Evolutionary conservation across 2,329 filamentous ascomycete genomes (phyloP).

Genomic region (Colletotrichum sublineola): DNA sequence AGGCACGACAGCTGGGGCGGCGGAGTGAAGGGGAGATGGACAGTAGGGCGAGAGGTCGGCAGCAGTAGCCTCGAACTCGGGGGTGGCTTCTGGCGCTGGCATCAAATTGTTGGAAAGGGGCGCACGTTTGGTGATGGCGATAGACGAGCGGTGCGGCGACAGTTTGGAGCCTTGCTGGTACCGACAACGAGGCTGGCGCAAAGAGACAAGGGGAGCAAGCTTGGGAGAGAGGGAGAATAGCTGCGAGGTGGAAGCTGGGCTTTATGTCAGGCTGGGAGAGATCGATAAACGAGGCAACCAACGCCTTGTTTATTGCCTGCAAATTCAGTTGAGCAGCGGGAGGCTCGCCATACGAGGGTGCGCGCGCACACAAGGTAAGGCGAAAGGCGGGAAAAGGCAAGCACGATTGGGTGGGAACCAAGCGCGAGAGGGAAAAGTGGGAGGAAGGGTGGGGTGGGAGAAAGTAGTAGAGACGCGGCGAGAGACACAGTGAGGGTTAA

Average conservation of each 20-base stretch:
- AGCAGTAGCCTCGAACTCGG: constrained; percentile 65
- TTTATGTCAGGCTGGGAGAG: constrained; percentile 31
- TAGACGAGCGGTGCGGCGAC: constrained; percentile 9
- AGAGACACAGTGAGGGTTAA: not conserved
- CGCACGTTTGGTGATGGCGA: constrained; percentile 20
- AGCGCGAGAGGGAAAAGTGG: constrained; percentile 5
- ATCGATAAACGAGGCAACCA: constrained; percentile 25
- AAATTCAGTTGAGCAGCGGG: constrained; percentile 20
- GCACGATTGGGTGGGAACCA: constrained; percentile 3
- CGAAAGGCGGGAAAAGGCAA: constrained; percentile 14
- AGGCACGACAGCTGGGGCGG: constrained; percentile 62
- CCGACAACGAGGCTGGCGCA: constrained; percentile 28
- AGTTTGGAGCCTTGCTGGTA: constrained; percentile 10
- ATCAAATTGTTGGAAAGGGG: constrained; percentile 52
- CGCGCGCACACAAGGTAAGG: not conserved
- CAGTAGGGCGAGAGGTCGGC: constrained; percentile 67
- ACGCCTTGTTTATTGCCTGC: constrained; percentile 38
- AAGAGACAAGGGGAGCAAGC: constrained; percentile 18
- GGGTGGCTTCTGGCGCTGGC: constrained; percentile 53
- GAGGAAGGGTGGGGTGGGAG: constrained; percentile 28
- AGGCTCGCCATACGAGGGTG: constrained; percentile 14
- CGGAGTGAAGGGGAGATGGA: constrained; percentile 61
- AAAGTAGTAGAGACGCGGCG: constrained; percentile 19
- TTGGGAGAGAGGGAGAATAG: not conserved
- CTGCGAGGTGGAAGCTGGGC: constrained; percentile 19